Base-by-base conservation (phyloP, 495 filamentous ascomycete species). In the Pyrenula massariospora region DNA sequence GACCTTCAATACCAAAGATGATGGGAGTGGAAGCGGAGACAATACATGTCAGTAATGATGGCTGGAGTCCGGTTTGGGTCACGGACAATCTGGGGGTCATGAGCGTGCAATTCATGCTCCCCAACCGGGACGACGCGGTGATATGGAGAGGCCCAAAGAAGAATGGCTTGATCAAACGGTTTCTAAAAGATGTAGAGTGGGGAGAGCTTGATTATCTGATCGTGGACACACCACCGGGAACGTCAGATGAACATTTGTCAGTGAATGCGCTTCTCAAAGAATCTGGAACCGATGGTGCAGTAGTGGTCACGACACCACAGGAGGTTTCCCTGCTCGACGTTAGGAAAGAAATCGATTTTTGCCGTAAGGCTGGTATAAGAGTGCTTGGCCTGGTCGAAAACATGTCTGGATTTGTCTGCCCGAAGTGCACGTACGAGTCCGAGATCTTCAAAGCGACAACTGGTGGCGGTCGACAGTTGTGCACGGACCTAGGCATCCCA, bases 81-180 rank as follows among this genome's bases (percentile, higher is more conserved):
- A 77, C 80, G 50, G 93, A 95, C 56, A 96, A 96, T 60, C 73
- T 98, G 42, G 86, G 84, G 0, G 89, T 92, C 25, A 98, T 97
- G 93, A 90, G 85, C 55, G 86, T 98, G 60, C 93, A 97, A 68
- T 97, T 97, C 66, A 93, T 98, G 91, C 75, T 98, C 31, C 93
- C 93, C 0, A 88, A 88, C 57, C 75, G 87, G 2, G 93, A 97
- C 63, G 89, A 93, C 59, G 94, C 93, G 2, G 84, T 97, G 12
- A 97, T 98, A 57, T 98, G 93, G 94, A 77, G 92, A 24, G 93
- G 93, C 0, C 86, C 94, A 2, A 98, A 97, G 78, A 98, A 97
- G 80, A 98, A 96, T 63, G 93, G 93, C 1, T 68, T 98, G 56
- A 97, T 98, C 66, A 98, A 97, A 73, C 87, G 91, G 70, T 98